Evolutionary conservation across 805 yeast genomes (phyloP), one percentile per base, ranked within the genome.

Genomic region (Candida maesae): DNA sequence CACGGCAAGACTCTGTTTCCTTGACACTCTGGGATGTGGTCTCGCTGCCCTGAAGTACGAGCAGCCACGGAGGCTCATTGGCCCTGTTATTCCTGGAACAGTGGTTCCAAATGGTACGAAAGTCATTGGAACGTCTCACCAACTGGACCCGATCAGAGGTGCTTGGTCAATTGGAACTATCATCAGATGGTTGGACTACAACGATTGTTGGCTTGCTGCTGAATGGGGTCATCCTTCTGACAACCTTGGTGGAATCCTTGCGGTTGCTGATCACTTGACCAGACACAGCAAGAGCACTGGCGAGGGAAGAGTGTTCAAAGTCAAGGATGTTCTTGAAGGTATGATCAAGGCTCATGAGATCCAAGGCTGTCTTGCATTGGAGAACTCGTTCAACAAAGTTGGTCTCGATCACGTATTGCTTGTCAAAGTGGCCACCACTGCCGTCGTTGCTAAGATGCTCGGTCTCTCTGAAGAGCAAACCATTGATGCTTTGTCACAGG

Each of bases 191-290:
- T 60, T 77, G 41, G 83, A 77, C 50, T 77, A 68, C 63, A 77
- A 77, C 47, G 82, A 77, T 55, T 77, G 82, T 58, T 77, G 82
- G 82, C 59, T 77, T 30, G 83, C 82, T 36, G 81, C 80, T n/a
- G 82, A 78, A 57, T 77, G 83, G 82, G 83, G 83, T 4, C 83
- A 77, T 57, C 83, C 82, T 18, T 72, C 79, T 24, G 83, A 77
- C 53, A 77, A 77, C 56, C 52, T 77, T 37, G 82, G 81, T 35
- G 78, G 79, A 38, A 75, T 77, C 43, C 57, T 77, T 12, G 78
- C 82, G 2, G 77, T 78, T 25, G 73, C 81, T 24, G 82, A 77
- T 58, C 67, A 74, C 63, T 64, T 71, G 42, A 71, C 78, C 38
- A 67, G 81, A 47, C 53, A 64, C 18, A 58, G 65, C 39, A 68